Percentiles rank a stretch among this genome's conserved stretches.
Conservation (phyloP, 257 asterid genomes). For the Gentiana dahurica region DNA sequence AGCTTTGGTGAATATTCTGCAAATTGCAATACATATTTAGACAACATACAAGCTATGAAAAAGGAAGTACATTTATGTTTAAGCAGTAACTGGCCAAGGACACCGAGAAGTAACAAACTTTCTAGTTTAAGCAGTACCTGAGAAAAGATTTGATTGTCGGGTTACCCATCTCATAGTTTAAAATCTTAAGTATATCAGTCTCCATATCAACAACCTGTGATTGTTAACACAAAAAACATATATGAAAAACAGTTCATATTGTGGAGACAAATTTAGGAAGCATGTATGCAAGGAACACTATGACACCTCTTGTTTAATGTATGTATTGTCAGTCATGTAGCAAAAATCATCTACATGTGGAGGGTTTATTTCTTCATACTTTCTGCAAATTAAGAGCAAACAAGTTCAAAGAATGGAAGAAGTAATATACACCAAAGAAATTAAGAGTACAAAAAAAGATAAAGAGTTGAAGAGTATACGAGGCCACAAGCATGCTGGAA, state of each 20-base stretch:
- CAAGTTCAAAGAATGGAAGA: conserved; percentile 6
- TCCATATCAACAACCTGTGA: conserved; percentile 63
- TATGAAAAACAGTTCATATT: neutral
- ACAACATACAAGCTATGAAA: neutral
- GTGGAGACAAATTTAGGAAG: conserved; percentile 1
- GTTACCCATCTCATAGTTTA: conserved; percentile 50
- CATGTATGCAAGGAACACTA: conserved; percentile 2
- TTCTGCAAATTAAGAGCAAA: conserved; percentile 39
- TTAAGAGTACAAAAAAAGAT: neutral
- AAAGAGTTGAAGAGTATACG: conserved; percentile 39
- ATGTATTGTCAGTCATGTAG: conserved; percentile 78
- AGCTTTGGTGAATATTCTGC: conserved; percentile 55
- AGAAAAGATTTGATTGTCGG: conserved; percentile 75
- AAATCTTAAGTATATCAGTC: conserved; percentile 45
- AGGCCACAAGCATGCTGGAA: conserved; percentile 80
- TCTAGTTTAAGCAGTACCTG: conserved; percentile 31
- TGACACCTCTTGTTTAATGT: conserved; percentile 68
- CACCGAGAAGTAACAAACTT: neutral
- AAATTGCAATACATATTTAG: conserved; percentile 12
- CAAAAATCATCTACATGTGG: conserved; percentile 77
- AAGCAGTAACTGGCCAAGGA: neutral
- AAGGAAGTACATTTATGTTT: neutral
- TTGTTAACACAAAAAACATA: neutral
- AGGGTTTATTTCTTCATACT: conserved; percentile 72
- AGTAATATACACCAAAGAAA: neutral